Evolutionary conservation across 805 yeast genomes (phyloP), one percentile per base, ranked within the genome.

Genomic region (Lipomyces sp.): DNA sequence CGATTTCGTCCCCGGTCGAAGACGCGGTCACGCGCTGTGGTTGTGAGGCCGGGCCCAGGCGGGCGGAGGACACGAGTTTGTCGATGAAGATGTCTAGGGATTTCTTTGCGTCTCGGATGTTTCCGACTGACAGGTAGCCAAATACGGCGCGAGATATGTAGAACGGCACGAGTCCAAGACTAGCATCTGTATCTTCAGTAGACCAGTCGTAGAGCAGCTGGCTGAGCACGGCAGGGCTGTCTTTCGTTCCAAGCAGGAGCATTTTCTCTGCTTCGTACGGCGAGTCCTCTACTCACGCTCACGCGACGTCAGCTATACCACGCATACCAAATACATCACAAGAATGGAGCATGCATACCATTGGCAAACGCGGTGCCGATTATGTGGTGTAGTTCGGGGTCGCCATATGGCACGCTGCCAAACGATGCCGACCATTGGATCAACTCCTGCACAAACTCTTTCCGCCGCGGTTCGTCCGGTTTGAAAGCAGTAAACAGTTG

Each of bases 211-310:
- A 72, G 61, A 80, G 71, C 62, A 79, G 78, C 47, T 75, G 71
- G 0, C 78, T 75, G 47, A 75, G 63, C 29, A 68, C 65, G 2
- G 51, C 55, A n/a, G 78, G 71, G 39, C 69, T 62, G 37, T 78
- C 81, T 44, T 71, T 68, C 5, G 84, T 81, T 1, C 95, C 95
- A 56, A 82, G 70, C 13, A 86, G 70, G 56, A 86, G 72, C 62
- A 83, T 85, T 61, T 79, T 75, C 67, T 86, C 95, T n/a, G 90
- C 86, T 48, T 81, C 82, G 48, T 80, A 75, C 43, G 76, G 79
- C 19, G 33, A 29, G 28, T 47, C 49, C 54, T 50, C 58, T 50
- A 38, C 14, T 10, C 14, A 7, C 22, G 22, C 22, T 6, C 8
- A 6, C 6, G 38, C 18, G 14, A 13, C n/a, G 34, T 71, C 29